phyloP scores from a whole-genome alignment of 2,329 filamentous ascomycete genomes.

The Albifimbria verrucaria region DNA sequence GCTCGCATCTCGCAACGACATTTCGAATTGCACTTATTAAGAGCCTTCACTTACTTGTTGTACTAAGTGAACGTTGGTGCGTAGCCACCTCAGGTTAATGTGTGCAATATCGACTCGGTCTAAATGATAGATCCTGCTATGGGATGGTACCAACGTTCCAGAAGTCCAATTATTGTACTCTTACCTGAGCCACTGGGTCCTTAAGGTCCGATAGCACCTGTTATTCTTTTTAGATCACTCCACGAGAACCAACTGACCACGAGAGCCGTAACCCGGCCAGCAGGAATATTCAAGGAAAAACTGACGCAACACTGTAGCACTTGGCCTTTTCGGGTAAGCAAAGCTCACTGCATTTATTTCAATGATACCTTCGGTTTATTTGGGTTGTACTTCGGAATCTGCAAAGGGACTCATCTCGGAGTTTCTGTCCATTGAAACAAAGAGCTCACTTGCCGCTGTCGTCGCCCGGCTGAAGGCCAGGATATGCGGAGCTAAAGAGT shows the following conservation, averaged over 20 bases:
- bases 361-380: slow-evolving; percentile 23
- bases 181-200: slow-evolving; percentile 31
- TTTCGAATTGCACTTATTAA: not conserved
- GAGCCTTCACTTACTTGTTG: slow-evolving; percentile 16
- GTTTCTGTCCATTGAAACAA: slow-evolving; percentile 28
- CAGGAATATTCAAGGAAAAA: slow-evolving; percentile 37
- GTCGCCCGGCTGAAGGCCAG: slow-evolving; percentile 30
- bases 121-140: slow-evolving; percentile 24
- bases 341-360: slow-evolving; percentile 34
- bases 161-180: slow-evolving; percentile 32
- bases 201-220: slow-evolving; percentile 5
- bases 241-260: slow-evolving; percentile 32
- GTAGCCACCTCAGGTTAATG: slow-evolving; percentile 31
- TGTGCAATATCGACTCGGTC: slow-evolving; percentile 23
- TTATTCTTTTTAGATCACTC: not conserved
- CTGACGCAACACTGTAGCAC: slow-evolving; percentile 33
- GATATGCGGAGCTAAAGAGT: slow-evolving; percentile 26
- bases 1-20: not conserved
- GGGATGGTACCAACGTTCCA: slow-evolving; percentile 33
- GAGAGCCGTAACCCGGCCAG: slow-evolving; percentile 38
- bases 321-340: slow-evolving; percentile 38
- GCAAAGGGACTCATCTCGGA: slow-evolving; percentile 31
- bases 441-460: slow-evolving; percentile 26
- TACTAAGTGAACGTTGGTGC: slow-evolving; percentile 29
- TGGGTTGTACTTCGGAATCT: slow-evolving; percentile 20